Evolutionary conservation across 495 filamentous ascomycete genomes (phyloP).

Genomic region (Daldinia caldariorum): DNA sequence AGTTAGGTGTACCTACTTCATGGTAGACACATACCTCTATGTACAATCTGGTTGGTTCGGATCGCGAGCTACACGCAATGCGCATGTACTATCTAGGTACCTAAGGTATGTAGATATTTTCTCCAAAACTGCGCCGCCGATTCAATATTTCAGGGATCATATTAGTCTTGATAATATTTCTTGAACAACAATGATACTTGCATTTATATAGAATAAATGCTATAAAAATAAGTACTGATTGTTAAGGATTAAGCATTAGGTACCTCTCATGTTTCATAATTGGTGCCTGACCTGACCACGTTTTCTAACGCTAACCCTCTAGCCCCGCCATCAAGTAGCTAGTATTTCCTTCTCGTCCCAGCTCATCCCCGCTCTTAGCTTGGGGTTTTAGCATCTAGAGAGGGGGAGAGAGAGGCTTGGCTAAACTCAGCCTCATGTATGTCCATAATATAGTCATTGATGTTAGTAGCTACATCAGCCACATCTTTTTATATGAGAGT

Average conservation of each 20-base stretch:
- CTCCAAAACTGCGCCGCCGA: conserved; percentile 4
- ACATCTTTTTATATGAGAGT: neutral
- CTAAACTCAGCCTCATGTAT: conserved; percentile 35
- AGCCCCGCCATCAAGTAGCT: conserved; percentile 27
- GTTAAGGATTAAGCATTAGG: conserved; percentile 21
- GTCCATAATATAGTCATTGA: no score
- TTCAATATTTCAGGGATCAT: conserved; percentile 9
- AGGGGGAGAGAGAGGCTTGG: conserved; percentile 27
- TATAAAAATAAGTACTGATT: neutral
- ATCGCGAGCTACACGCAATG: neutral
- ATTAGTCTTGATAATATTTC: conserved; percentile 5
- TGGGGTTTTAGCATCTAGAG: neutral
- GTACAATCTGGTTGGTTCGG: conserved; percentile 2
- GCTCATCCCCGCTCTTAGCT: conserved; percentile 16
- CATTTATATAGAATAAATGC: neutral
- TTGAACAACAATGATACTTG: conserved; percentile 15
- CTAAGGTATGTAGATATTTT: neutral
- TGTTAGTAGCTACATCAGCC: neutral
- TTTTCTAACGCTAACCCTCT: conserved; percentile 14
- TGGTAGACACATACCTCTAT: no score
- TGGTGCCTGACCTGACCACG: conserved; percentile 27
- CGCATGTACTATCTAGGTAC: neutral
- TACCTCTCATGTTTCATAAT: conserved; percentile 21
- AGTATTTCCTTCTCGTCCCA: neutral
- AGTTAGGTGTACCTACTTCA: neutral